These are phyloP conservation scores for Xylona heveae DNA, from an alignment of 495 filamentous ascomycete genomes.

Conservation along the genomic window DNA sequence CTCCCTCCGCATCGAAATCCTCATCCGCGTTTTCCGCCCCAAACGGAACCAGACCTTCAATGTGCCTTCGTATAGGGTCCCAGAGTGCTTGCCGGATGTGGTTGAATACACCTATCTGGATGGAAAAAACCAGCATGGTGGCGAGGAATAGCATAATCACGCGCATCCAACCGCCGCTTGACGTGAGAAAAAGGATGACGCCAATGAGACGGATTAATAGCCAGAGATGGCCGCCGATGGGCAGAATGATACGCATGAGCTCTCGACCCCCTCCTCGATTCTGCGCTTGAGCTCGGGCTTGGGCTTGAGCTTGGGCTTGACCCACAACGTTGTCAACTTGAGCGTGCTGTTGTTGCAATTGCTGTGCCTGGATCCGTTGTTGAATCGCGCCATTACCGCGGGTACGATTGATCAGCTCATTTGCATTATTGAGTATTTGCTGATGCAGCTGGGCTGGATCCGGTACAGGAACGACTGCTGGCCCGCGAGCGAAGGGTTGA, in stretches of 20 bases:
- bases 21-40: constrained; percentile 8
- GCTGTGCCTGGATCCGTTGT: neutral
- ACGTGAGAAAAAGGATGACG: constrained; percentile 64
- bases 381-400: neutral
- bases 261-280: constrained; percentile 28
- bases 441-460: neutral
- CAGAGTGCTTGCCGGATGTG: constrained; percentile 32
- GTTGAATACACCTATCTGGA: constrained; percentile 41
- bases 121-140: constrained; percentile 35
- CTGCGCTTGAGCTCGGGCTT: constrained; percentile 23
- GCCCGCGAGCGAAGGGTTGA: neutral
- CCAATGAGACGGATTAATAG: constrained; percentile 52
- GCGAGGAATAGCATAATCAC: constrained; percentile 39
- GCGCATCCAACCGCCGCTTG: constrained; percentile 48
- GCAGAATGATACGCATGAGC: constrained; percentile 11
- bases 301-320: no score
- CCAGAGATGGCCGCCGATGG: constrained; percentile 35
- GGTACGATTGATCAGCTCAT: constrained; percentile 1
- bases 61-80: constrained; percentile 42
- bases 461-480: neutral
- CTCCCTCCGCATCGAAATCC: constrained; percentile 1
- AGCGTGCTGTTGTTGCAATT: neutral
- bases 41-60: constrained; percentile 51
- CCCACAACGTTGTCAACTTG: no score
- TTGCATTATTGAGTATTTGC: no score